Evolutionary conservation across 1,139 yeast species (phyloP).

Genomic region (Pneumocystis carinii): DNA sequence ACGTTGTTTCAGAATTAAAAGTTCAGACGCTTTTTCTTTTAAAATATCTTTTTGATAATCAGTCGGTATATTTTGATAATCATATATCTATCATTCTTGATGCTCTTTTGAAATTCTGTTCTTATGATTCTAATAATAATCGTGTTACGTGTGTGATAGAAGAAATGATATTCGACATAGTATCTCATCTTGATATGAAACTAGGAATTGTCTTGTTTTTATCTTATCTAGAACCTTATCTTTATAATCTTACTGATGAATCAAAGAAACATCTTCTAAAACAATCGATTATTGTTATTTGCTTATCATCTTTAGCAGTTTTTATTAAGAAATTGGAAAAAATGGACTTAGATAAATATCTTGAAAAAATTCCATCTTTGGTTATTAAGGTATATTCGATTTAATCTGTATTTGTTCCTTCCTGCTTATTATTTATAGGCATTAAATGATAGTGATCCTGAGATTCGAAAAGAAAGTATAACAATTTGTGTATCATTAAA

Average conservation of each 20-base stretch:
- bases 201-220: slow-evolving; percentile 4
- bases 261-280: slow-evolving; percentile 3
- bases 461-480: slow-evolving; percentile 10
- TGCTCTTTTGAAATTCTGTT: slow-evolving; percentile 2
- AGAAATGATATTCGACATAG: slow-evolving; percentile 6
- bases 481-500: slow-evolving; percentile 8
- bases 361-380: slow-evolving; percentile 1
- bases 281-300: slow-evolving; percentile 1
- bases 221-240: slow-evolving; percentile 5
- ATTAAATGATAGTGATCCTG: slow-evolving; percentile 4
- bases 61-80: slow-evolving; percentile 8
- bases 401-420: background rate
- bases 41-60: slow-evolving; percentile 6
- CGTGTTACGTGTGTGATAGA: slow-evolving; percentile 9
- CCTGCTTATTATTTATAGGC: background rate
- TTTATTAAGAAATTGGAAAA: slow-evolving; percentile 3
- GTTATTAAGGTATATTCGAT: background rate
- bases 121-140: slow-evolving; percentile 1
- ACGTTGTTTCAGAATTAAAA: slow-evolving; percentile 3
- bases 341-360: slow-evolving; percentile 3
- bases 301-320: slow-evolving; percentile 4
- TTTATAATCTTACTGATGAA: background rate
- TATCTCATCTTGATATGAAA: slow-evolving; percentile 3
- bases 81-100: slow-evolving; percentile 5
- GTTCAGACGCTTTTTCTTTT: slow-evolving; percentile 3